Base-by-base conservation (phyloP, 2,329 filamentous ascomycete species). In the Ilyonectria mors-panacis region DNA sequence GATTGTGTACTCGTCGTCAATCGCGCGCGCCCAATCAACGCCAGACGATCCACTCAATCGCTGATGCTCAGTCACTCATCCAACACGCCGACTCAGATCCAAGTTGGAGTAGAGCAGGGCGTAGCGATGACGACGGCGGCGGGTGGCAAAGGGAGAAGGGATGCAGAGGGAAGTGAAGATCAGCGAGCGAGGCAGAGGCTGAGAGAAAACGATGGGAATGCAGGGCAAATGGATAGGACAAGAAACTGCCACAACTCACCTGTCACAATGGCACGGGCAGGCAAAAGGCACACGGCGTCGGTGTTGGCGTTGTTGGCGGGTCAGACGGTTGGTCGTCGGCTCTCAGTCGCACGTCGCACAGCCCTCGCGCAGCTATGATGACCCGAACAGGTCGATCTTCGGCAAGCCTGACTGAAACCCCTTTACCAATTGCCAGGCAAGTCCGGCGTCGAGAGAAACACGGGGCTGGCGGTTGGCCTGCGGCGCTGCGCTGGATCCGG, bases 181-280 rank as follows among this genome's bases (percentile, higher is more conserved):
- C 15, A 30, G n/a, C 28, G 48, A 19, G 12, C 15, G n/a, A 5
- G n/a, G 19, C n/a, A 23, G 4, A 39, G 45, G 54, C 15, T 3
- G 45, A 33, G 21, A 57, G 50, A 45, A 39, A 42, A 54, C 26
- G 45, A 55, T 17, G 55, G 65, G 26, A 56, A 55, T 56, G 65
- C 50, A 65, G 59, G 62, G 64, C 55, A 54, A 68, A 42, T 39
- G 50, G 58, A 58, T 53, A 67, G 53, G 47, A 53, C 51, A 47
- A 55, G 48, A 48, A 72, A 68, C 67, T 58, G 35, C 56, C 56
- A 70, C 47, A 69, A 72, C 73, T 75, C 66, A 75, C 73, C 56
- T 74, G 19, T 70, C 65, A 68, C 71, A 70, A 60, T 59, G 19
- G 44, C 44, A 45, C 44, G n/a, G 44, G n/a, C 19, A 45, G 44